Evolutionary conservation across 2,329 filamentous ascomycete species (phyloP).

Genomic region (Arthrinium phaeospermum): DNA sequence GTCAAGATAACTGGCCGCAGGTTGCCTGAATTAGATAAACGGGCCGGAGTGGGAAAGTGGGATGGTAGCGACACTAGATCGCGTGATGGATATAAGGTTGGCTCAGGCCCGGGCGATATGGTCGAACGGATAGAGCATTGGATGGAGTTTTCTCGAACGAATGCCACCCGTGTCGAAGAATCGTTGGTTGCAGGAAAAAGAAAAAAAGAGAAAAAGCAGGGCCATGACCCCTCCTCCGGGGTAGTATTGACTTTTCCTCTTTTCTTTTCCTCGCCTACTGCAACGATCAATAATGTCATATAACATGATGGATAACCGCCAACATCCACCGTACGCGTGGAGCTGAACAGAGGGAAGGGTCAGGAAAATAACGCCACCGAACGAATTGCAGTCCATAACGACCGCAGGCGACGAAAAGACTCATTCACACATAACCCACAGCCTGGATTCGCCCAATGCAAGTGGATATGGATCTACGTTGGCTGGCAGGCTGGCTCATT

Average conservation of each 20-base stretch:
- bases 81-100: conserved; percentile 17
- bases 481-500: background rate
- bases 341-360: background rate
- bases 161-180: conserved; percentile 1
- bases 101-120: background rate
- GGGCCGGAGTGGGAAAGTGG: conserved; percentile 11
- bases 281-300: conserved; percentile 1
- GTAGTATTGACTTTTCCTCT: background rate
- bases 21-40: conserved; percentile 9
- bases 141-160: conserved; percentile 7
- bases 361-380: background rate
- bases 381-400: background rate
- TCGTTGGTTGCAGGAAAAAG: conserved; percentile 3
- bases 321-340: conserved; percentile 14
- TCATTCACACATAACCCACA: conserved; percentile 8
- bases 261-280: conserved; percentile 4
- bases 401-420: background rate
- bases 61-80: background rate
- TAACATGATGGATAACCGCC: conserved; percentile 15
- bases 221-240: background rate
- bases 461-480: background rate
- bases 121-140: background rate
- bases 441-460: background rate
- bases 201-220: background rate
- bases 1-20: conserved; percentile 9